phyloP scores from a whole-genome alignment of 1,284 basidiomycete species.

The Serendipita sp. region DNA sequence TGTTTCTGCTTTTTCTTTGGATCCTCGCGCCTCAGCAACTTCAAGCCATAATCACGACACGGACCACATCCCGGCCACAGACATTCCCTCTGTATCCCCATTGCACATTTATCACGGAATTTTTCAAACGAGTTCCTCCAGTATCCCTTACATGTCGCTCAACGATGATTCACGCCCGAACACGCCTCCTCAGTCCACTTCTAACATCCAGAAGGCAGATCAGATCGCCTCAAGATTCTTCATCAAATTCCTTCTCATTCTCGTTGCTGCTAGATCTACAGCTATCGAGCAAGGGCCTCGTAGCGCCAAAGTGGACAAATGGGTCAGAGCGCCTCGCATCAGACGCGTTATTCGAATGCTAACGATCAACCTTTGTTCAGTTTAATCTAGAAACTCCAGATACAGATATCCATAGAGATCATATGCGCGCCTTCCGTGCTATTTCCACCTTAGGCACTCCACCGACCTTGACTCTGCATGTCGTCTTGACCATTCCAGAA shows the following conservation, averaged over 20 bases:
- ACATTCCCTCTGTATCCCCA: neutral
- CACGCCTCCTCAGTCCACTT: neutral
- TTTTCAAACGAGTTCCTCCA: neutral
- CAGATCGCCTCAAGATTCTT: constrained; percentile 70
- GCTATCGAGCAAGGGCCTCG: constrained; percentile 16
- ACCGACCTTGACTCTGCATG: constrained; percentile 48
- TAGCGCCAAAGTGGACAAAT: constrained; percentile 50
- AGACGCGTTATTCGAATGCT: constrained; percentile 6
- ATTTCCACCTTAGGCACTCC: constrained; percentile 34
- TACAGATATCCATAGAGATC: constrained; percentile 47
- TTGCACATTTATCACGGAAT: neutral
- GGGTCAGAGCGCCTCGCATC: constrained; percentile 35
- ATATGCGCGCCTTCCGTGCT: constrained; percentile 44
- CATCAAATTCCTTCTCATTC: constrained; percentile 57
- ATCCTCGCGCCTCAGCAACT: too few relatives aligned
- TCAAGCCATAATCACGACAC: too few relatives aligned
- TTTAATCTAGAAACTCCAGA: constrained; percentile 69
- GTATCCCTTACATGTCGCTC: neutral
- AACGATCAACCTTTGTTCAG: constrained; percentile 23
- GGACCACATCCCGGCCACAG: too few relatives aligned
- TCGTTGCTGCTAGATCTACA: constrained; percentile 53
- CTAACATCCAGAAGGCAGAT: constrained; percentile 50
- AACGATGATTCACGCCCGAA: constrained; percentile 3
- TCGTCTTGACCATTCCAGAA: constrained; percentile 54
- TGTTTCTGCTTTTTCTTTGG: too few relatives aligned